A percentile compares a stretch with the other conserved stretches of the same genome.
These are phyloP conservation scores for Prunus mume DNA, from an alignment of 306 rosid genomes.

Conservation along the genomic window DNA sequence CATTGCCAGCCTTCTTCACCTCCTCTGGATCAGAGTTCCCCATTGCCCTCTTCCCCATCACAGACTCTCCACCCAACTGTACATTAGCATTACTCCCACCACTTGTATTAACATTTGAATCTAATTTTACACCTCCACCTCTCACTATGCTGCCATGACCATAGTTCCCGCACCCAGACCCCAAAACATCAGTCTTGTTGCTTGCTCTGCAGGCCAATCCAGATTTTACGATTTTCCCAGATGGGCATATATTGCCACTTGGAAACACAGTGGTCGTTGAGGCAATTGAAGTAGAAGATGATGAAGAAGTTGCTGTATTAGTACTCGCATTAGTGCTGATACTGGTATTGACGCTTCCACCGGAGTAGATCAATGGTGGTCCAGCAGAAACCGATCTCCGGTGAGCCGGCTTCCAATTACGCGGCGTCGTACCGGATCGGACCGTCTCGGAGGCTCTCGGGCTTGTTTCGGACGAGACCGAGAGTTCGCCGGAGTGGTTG, in stretches of 20 bases:
- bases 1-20: slow-evolving; percentile 66
- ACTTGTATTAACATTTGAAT: slow-evolving; percentile 26
- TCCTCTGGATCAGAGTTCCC: slow-evolving; percentile 70
- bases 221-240: slow-evolving; percentile 61
- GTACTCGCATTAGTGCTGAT: slow-evolving; percentile 26
- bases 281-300: slow-evolving; percentile 28
- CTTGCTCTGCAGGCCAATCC: slow-evolving; percentile 38
- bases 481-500: slow-evolving; percentile 55
- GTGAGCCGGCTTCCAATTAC: slow-evolving; percentile 54
- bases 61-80: slow-evolving; percentile 25
- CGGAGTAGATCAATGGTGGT: slow-evolving; percentile 70
- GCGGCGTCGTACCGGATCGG: slow-evolving; percentile 43
- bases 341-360: slow-evolving; percentile 32
- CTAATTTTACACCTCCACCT: slow-evolving; percentile 45
- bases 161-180: slow-evolving; percentile 71
- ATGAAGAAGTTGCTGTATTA: background rate
- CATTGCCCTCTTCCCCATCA: slow-evolving; percentile 36
- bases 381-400: slow-evolving; percentile 87
- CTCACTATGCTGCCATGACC: slow-evolving; percentile 91
- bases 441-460: slow-evolving; percentile 31
- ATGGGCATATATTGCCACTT: slow-evolving; percentile 68
- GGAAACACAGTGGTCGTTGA: slow-evolving; percentile 43
- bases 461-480: slow-evolving; percentile 38
- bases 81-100: slow-evolving; percentile 22
- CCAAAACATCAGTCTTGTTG: slow-evolving; percentile 62